Evolutionary conservation across 2,329 filamentous ascomycete genomes (phyloP).

Genomic region (Trichoderma brevicompactum): DNA sequence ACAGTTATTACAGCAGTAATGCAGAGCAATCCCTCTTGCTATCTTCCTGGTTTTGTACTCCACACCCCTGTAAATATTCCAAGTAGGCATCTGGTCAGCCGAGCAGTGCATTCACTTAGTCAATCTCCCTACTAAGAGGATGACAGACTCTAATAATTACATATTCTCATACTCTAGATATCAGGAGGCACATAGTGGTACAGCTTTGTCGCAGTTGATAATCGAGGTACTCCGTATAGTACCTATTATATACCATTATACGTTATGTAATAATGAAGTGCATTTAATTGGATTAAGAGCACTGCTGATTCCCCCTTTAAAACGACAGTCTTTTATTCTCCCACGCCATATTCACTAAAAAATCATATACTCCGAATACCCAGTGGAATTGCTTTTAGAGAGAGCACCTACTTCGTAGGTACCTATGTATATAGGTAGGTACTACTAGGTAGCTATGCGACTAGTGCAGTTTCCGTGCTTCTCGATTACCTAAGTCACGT

Average conservation of each 20-base stretch:
- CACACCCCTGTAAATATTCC: neutral
- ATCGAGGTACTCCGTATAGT: too few relatives aligned
- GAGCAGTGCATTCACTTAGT: constrained; percentile 20
- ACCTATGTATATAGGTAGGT: too few relatives aligned
- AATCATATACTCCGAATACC: too few relatives aligned
- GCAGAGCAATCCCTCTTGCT: neutral
- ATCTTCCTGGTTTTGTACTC: neutral
- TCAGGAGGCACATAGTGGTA: neutral
- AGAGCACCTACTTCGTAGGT: too few relatives aligned
- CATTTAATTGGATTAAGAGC: too few relatives aligned
- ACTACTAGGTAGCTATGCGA: neutral
- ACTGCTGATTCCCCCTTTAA: too few relatives aligned
- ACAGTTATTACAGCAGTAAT: neutral
- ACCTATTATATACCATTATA: too few relatives aligned
- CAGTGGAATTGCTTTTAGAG: too few relatives aligned
- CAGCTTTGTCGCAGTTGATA: too few relatives aligned
- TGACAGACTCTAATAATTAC: neutral
- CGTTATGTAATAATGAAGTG: too few relatives aligned
- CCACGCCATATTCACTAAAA: too few relatives aligned
- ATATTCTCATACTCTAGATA: neutral
- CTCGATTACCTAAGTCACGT: constrained; percentile 2
- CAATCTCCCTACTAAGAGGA: neutral
- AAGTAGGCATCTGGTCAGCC: constrained; percentile 22
- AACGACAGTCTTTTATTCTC: too few relatives aligned
- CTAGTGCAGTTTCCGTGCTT: neutral